Evolutionary conservation across 2,329 filamentous ascomycete genomes (phyloP), one percentile per base, ranked within the genome.

Genomic region (Chaetomiaceae sp.): DNA sequence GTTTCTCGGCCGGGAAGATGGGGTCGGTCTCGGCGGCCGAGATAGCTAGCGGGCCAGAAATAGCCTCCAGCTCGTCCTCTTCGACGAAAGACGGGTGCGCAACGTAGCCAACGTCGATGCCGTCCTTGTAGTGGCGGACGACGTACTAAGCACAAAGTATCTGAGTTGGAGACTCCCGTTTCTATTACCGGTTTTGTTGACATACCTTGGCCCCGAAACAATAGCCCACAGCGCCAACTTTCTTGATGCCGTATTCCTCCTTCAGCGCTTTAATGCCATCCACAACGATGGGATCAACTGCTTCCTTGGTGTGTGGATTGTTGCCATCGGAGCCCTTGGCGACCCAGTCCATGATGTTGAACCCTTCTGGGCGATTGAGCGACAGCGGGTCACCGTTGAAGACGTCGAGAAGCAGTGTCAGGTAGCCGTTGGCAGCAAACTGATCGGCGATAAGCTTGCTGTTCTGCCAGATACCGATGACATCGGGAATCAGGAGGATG

Each of bases 61-160:
- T 84, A 43, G 76, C 79, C 14, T 73, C 72, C 44, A 90, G 78
- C 69, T 90, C 86, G 2, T 81, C 80, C 55, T 81, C 73, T 5
- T 80, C 75, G 27, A 94, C 81, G 61, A 90, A 90, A 23, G 82
- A 87, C 0, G 89, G 89, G 69, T 94, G 89, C 1, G 88, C 89
- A 16, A 81, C 71, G 70, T 78, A 94, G 34, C 86, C 89, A 48
- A 80, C 87, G 49, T 88, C 77, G 59, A 92, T 76, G 57, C 82
- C 82, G 52, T 75, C 65, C 52, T 77, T 75, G 72, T 77, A 77
- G 74, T 85, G 86, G 37, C 90, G 82, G 48, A 78, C 77, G 30
- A 89, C 81, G 67, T 87, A 90, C 80, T 85, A 51, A 6, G 6
- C 4, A 32, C 16, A n/a, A 33, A 37, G 43, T 47, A 27, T 29